Evolutionary conservation across 2,329 filamentous ascomycete genomes (phyloP), one percentile per base, ranked within the genome.

Genomic region (Penicillium sp.): DNA sequence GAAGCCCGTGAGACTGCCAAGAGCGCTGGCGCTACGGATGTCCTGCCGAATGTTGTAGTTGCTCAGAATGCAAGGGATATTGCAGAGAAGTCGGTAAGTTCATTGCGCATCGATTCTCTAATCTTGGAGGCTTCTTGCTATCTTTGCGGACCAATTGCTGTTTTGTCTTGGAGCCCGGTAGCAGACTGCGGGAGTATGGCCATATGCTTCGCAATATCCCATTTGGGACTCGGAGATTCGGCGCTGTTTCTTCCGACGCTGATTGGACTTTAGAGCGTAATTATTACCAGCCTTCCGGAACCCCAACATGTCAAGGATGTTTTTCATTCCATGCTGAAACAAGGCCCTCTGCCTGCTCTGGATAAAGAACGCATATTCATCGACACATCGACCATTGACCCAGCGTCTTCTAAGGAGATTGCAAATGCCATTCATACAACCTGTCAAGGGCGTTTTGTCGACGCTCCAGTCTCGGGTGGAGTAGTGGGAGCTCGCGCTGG

Each of bases 321-420:
- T 45, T 97, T 93, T 77, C 82, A 87, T 51, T 85, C 89, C 58
- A 93, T 98, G 74, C 82, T 96, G 49, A 83, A 86, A 51, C 81
- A 84, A 2, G 81, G 84, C 6, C 63, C 71, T 3, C 81, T 89
- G 5, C 81, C 84, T 7, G 77, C 76, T 35, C 72, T 83, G 2
- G 80, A 82, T 46, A 84, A 84, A 55, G 82, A 89, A 61, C 89
- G 93, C 45, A 80, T 97, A 61, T 97, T 96, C 77, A 95, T 99
- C 73, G 95, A 99, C 78, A 94, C 91, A 77, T 98, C 94, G 3
- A 99, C 95, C 17, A 98, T 99, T 73, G 95, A 98, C 77, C 93
- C 93, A 0, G 88, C 88, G 35, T 92, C 93, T 2, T 97, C 93
- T 1, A 87, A 87, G 45, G 85, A 88, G 67, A 90, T 98, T 5